phyloP scores from a whole-genome alignment of 805 yeast genomes.

The Saturnispora kantuleensis region DNA sequence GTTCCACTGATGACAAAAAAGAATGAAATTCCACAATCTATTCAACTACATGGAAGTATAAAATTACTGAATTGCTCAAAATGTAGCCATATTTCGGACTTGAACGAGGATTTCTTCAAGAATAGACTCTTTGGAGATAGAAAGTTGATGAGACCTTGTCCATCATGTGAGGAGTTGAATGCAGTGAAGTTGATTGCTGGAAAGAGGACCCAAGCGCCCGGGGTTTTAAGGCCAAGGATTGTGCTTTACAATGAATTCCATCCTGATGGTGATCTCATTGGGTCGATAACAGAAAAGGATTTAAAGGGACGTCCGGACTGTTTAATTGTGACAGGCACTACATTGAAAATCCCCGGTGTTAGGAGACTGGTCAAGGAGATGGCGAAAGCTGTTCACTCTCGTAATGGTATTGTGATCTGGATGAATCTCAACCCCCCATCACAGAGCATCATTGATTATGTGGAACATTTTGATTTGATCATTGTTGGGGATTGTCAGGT shows the following conservation, averaged over 20 bases:
- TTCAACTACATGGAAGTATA: constrained; percentile 82
- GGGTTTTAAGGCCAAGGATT: constrained; percentile 54
- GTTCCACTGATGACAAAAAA: constrained; percentile 35
- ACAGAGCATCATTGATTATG: constrained; percentile 36
- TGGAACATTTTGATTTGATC: constrained; percentile 46
- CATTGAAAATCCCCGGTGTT: constrained; percentile 73
- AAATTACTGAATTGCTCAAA: constrained; percentile 66
- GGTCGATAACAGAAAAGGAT: constrained; percentile 62
- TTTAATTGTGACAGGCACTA: constrained; percentile 73
- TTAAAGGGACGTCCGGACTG: constrained; percentile 62
- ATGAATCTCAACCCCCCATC: constrained; percentile 48
- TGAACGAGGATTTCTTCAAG: constrained; percentile 43
- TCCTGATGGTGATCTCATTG: constrained; percentile 84
- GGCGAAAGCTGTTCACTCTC: constrained; percentile 45
- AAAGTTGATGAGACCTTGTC: constrained; percentile 44
- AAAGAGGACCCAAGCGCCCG: constrained; percentile 52
- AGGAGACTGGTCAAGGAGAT: constrained; percentile 50
- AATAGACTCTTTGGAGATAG: constrained; percentile 12
- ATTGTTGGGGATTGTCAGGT: constrained; percentile 60
- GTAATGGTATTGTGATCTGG: constrained; percentile 54
- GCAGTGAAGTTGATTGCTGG: constrained; percentile 48
- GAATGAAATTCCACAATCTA: constrained; percentile 37
- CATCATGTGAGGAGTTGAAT: constrained; percentile 54
- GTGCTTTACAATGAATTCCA: constrained; percentile 67
- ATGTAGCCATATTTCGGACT: constrained; percentile 48